Evolutionary conservation across 2,329 filamentous ascomycete genomes (phyloP).

Genomic region (Xylaria sp.): DNA sequence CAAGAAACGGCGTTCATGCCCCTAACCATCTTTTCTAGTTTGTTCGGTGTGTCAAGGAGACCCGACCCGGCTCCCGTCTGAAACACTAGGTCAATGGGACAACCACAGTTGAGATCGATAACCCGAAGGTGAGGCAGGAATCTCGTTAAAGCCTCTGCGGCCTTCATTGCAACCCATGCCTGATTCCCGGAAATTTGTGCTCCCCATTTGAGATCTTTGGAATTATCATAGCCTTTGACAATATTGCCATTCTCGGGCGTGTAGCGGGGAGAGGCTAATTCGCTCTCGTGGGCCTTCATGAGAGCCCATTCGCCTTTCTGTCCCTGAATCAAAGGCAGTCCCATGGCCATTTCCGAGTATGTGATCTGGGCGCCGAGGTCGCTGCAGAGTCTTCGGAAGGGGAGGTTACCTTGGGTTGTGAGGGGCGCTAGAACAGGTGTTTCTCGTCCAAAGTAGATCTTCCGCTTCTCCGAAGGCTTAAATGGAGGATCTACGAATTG

Average conservation of each 20-base stretch:
- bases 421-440: constrained; percentile 93
- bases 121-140: constrained; percentile 84
- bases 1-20: constrained; percentile 95
- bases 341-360: constrained; percentile 98
- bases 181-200: constrained; percentile 93
- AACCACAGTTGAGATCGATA: constrained; percentile 96
- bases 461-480: constrained; percentile 89
- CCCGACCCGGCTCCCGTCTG: constrained; percentile 88
- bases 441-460: constrained; percentile 90
- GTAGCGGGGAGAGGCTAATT: constrained; percentile 74
- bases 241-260: constrained; percentile 57
- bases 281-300: constrained; percentile 88
- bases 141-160: constrained; percentile 78
- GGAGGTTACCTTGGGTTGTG: constrained; percentile 95
- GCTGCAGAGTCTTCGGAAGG: constrained; percentile 88
- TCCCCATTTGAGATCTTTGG: constrained; percentile 84
- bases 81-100: constrained; percentile 93
- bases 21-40: constrained; percentile 91
- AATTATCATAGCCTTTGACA: constrained; percentile 79
- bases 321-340: constrained; percentile 86
- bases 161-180: constrained; percentile 87
- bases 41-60: constrained; percentile 83
- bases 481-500: constrained; percentile 85
- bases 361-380: constrained; percentile 90
- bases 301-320: constrained; percentile 93